phyloP scores from a whole-genome alignment of 192 early-diverging fungal species.

The Coemansia sp. region DNA sequence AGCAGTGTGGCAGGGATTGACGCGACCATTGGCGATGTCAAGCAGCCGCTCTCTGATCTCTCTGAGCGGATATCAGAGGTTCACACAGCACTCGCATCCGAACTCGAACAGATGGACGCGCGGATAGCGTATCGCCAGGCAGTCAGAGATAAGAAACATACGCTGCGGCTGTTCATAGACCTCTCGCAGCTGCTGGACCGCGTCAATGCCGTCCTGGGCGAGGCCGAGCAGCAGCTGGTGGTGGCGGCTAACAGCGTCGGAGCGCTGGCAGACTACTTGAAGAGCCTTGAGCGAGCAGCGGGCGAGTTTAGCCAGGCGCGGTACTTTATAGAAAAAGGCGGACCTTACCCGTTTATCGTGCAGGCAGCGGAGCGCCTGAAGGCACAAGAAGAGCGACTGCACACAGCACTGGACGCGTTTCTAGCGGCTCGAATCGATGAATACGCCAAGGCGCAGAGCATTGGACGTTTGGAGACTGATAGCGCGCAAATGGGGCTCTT shows the following conservation, averaged over 20 bases:
- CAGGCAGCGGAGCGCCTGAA: slow-evolving; percentile 15
- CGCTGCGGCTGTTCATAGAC: slow-evolving; percentile 40
- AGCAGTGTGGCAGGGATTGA: slow-evolving; percentile 35
- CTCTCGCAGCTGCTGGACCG: slow-evolving; percentile 29
- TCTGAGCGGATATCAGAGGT: slow-evolving; percentile 3
- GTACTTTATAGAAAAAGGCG: slow-evolving; percentile 32
- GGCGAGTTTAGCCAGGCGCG: slow-evolving; percentile 36
- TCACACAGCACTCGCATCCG: slow-evolving; percentile 8
- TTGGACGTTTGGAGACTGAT: neutral
- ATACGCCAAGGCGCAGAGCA: neutral
- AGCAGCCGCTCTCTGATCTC: slow-evolving; percentile 7
- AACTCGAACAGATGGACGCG: slow-evolving; percentile 23
- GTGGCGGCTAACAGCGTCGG: neutral
- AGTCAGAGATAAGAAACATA: slow-evolving; percentile 31
- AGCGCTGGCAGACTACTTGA: slow-evolving; percentile 16
- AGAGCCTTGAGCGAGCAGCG: slow-evolving; percentile 36
- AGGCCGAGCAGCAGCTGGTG: neutral
- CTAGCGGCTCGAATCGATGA: slow-evolving; percentile 6
- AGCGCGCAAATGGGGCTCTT: neutral
- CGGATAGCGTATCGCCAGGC: slow-evolving; percentile 24
- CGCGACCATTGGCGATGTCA: slow-evolving; percentile 10
- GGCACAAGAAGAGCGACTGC: slow-evolving; percentile 13
- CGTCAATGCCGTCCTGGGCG: slow-evolving; percentile 14
- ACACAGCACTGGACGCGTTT: slow-evolving; percentile 14
- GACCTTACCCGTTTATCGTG: slow-evolving; percentile 13